phyloP scores from a whole-genome alignment of 768 basidiomycete genomes.

The Mrakia gelida region DNA sequence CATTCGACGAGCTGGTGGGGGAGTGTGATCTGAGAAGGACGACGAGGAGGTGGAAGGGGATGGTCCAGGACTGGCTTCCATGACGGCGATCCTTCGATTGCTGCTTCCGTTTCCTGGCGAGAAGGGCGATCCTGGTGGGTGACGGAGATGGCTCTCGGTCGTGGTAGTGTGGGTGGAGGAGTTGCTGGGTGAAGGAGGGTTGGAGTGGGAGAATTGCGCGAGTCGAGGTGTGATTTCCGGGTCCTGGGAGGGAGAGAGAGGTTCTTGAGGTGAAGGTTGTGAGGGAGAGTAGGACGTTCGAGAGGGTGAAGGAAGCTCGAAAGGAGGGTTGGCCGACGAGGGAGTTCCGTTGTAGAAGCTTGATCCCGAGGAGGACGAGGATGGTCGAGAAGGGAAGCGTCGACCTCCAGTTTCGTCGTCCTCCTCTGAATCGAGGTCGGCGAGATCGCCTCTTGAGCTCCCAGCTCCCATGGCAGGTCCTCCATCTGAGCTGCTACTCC shows the following conservation, averaged over 20 bases:
- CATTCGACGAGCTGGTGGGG: background rate
- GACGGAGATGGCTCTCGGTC: slow-evolving; percentile 2
- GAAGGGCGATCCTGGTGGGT: background rate
- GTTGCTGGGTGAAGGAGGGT: slow-evolving; percentile 1
- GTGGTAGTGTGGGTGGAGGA: slow-evolving; percentile 7
- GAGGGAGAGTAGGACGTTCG: background rate
- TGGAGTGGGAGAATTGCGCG: slow-evolving; percentile 11
- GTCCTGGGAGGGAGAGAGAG: background rate
- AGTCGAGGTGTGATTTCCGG: background rate
- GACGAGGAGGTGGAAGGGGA: slow-evolving; percentile 2
- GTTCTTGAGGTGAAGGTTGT: background rate
- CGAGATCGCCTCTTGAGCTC: background rate
- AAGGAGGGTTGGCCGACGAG: slow-evolving; percentile 1
- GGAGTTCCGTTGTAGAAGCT: slow-evolving; percentile 2
- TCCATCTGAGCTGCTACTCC: slow-evolving; percentile 10
- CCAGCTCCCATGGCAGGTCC: background rate
- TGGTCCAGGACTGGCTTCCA: slow-evolving; percentile 2
- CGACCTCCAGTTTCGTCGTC: background rate
- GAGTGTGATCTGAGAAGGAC: slow-evolving; percentile 16
- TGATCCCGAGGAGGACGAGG: background rate
- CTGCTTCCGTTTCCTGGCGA: slow-evolving; percentile 7
- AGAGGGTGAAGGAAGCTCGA: background rate
- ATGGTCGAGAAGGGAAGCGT: background rate
- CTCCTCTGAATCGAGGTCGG: background rate
- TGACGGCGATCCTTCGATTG: slow-evolving; percentile 28